Conservation (phyloP, 345 rosid genomes). For the Turnera subulata region DNA sequence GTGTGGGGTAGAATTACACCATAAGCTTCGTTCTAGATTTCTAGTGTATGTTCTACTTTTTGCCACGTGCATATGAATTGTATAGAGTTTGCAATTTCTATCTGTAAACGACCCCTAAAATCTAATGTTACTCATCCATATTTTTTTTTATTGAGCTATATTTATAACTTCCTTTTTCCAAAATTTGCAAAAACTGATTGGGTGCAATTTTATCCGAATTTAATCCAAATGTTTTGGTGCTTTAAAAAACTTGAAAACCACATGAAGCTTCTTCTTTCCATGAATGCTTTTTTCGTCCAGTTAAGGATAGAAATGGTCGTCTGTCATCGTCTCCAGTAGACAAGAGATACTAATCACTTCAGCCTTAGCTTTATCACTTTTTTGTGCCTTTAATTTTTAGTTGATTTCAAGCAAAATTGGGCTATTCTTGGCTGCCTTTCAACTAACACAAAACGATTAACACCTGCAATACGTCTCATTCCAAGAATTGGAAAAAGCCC, state of each 20-base stretch:
- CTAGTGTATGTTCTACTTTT: conserved; percentile 17
- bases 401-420: conserved; percentile 19
- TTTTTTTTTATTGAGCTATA: background rate
- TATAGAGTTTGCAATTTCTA: conserved; percentile 18
- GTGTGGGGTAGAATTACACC: conserved; percentile 37
- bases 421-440: conserved; percentile 5
- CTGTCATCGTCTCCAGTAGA: conserved; percentile 26
- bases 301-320: conserved; percentile 16
- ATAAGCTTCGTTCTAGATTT: conserved; percentile 32
- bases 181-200: background rate
- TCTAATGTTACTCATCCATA: conserved; percentile 19
- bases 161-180: background rate
- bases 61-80: conserved; percentile 24
- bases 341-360: conserved; percentile 23
- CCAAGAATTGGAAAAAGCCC: no score
- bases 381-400: conserved; percentile 7
- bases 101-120: conserved; percentile 23
- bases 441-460: background rate
- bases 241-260: background rate
- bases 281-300: conserved; percentile 9
- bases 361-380: conserved; percentile 18
- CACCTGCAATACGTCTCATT: background rate
- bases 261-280: conserved; percentile 13
- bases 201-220: background rate
- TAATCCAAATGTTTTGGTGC: conserved; percentile 2